phyloP scores from a whole-genome alignment of 768 basidiomycete genomes.

The Tephrocybe sp. region DNA sequence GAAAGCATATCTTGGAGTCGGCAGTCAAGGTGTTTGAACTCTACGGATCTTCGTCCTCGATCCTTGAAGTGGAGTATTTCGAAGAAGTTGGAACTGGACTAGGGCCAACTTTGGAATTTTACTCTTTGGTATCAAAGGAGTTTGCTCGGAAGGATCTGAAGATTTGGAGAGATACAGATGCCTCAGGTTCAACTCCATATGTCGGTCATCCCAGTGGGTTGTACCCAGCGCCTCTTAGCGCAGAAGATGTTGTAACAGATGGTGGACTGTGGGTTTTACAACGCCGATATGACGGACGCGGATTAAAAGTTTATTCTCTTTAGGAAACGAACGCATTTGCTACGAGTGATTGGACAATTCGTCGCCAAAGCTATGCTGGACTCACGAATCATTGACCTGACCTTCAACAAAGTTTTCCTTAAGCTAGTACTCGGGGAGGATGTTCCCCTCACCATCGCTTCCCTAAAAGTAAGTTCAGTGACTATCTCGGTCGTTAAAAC shows the following conservation, averaged over 20 bases:
- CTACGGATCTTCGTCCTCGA: conserved; percentile 91
- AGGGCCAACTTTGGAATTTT: conserved; percentile 97
- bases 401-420: conserved; percentile 94
- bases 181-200: conserved; percentile 57
- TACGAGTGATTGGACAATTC: conserved; percentile 92
- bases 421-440: conserved; percentile 87
- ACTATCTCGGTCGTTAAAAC: neutral
- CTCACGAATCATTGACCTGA: conserved; percentile 94
- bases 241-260: conserved; percentile 68
- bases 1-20: conserved; percentile 93
- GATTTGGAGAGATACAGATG: conserved; percentile 90
- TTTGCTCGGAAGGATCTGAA: conserved; percentile 87
- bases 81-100: conserved; percentile 98
- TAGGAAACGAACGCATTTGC: conserved; percentile 86
- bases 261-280: conserved; percentile 64
- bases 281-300: neutral
- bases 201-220: conserved; percentile 86
- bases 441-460: conserved; percentile 80
- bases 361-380: conserved; percentile 97
- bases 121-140: conserved; percentile 94
- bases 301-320: conserved; percentile 7
- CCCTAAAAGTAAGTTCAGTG: conserved; percentile 60
- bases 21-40: conserved; percentile 96
- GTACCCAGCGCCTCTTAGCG: conserved; percentile 82
- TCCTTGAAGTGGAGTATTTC: conserved; percentile 98